These are phyloP conservation scores for Blastomyces parvus DNA, from an alignment of 2,329 filamentous ascomycete genomes.

Conservation along the genomic window DNA sequence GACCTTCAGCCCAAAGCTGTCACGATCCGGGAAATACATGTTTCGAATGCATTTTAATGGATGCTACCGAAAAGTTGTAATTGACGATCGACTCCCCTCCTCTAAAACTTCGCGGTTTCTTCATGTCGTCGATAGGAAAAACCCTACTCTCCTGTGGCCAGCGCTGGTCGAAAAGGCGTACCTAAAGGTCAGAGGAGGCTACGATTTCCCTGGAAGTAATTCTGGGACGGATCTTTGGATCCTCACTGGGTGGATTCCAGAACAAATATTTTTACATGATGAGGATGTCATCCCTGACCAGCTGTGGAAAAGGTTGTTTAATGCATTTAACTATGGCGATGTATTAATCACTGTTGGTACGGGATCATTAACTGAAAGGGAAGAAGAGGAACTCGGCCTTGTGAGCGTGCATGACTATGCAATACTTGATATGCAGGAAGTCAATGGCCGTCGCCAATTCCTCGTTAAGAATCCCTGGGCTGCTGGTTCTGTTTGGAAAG, in stretches of 20 bases:
- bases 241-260: conserved; percentile 90
- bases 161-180: conserved; percentile 94
- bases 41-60: conserved; percentile 87
- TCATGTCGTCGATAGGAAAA: conserved; percentile 77
- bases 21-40: conserved; percentile 78
- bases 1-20: conserved; percentile 51
- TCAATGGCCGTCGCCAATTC: conserved; percentile 54
- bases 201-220: conserved; percentile 96
- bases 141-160: conserved; percentile 78
- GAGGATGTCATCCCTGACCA: conserved; percentile 67
- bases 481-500: conserved; percentile 47
- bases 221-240: conserved; percentile 92
- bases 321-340: conserved; percentile 65
- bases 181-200: conserved; percentile 86
- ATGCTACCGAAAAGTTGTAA: conserved; percentile 72
- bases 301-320: conserved; percentile 68
- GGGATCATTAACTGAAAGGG: conserved; percentile 63
- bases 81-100: conserved; percentile 85
- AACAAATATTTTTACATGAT: conserved; percentile 85
- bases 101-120: conserved; percentile 60
- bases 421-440: conserved; percentile 65
- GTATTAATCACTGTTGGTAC: conserved; percentile 87
- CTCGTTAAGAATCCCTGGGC: conserved; percentile 96
- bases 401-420: conserved; percentile 92
- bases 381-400: conserved; percentile 72